Conservation (phyloP, 2,329 filamentous ascomycete genomes). For the Xylariaceae sp. region DNA sequence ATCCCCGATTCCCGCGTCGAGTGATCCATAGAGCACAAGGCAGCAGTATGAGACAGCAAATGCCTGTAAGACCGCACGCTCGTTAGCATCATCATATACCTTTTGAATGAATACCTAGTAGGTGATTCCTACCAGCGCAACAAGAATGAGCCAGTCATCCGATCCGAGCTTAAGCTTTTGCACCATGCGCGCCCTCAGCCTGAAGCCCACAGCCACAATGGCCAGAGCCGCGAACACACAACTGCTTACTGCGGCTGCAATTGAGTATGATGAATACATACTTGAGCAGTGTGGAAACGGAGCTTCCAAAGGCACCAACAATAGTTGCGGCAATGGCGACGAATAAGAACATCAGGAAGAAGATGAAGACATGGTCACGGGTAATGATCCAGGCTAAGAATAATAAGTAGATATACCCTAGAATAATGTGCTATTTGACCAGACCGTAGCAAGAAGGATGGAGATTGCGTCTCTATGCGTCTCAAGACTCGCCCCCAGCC, state of each 20-base stretch:
- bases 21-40: constrained; percentile 5
- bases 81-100: not conserved
- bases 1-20: constrained; percentile 3
- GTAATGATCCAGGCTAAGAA: not conserved
- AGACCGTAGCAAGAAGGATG: constrained; percentile 1
- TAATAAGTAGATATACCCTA: no score
- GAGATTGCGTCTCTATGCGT: no score
- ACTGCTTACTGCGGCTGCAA: constrained; percentile 3
- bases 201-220: constrained; percentile 1
- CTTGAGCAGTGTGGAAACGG: not conserved
- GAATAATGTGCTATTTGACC: no score
- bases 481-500: no score
- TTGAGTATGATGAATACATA: constrained; percentile 2
- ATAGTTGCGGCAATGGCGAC: constrained; percentile 2
- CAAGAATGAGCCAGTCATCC: constrained; percentile 5
- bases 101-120: not conserved
- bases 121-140: constrained; percentile 1
- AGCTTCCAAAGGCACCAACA: constrained; percentile 2
- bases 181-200: constrained; percentile 2
- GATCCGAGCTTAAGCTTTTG: constrained; percentile 2
- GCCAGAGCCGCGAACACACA: not conserved
- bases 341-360: no score
- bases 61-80: not conserved
- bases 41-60: constrained; percentile 2
- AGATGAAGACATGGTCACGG: not conserved